Conservation (phyloP, 2,329 filamentous ascomycete species). For the Fusarium sororula region DNA sequence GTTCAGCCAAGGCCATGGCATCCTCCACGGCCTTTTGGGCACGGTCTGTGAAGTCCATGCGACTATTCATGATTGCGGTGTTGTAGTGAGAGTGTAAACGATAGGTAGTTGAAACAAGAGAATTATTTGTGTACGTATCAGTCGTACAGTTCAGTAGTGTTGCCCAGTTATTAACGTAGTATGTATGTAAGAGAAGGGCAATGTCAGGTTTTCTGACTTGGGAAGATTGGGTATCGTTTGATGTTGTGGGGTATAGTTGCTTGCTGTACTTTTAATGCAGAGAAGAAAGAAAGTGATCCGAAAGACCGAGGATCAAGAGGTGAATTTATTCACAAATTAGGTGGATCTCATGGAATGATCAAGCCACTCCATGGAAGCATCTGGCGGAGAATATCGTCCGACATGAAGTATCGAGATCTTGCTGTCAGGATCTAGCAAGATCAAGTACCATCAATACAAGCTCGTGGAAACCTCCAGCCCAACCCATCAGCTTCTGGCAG, state of each 20-base stretch:
- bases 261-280: conserved; percentile 8
- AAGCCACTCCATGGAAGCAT: conserved; percentile 22
- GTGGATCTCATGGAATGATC: conserved; percentile 37
- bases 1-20: conserved; percentile 85
- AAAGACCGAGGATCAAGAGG: conserved; percentile 4
- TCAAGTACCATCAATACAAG: conserved; percentile 39
- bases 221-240: conserved; percentile 37
- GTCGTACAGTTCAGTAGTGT: conserved; percentile 10
- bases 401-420: conserved; percentile 38
- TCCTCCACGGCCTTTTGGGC: conserved; percentile 90
- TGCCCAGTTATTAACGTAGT: conserved; percentile 10
- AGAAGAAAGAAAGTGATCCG: conserved; percentile 22
- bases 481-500: conserved; percentile 42
- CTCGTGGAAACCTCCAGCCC: conserved; percentile 43
- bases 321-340: conserved; percentile 40
- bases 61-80: conserved; percentile 69
- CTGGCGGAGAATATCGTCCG: conserved; percentile 23
- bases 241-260: conserved; percentile 34
- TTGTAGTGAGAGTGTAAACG: conserved; percentile 5
- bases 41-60: conserved; percentile 93
- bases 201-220: conserved; percentile 35
- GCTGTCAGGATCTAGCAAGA: conserved; percentile 36
- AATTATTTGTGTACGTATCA: conserved; percentile 2
- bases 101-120: not conserved
- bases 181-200: conserved; percentile 18